Evolutionary conservation across 1,284 basidiomycete species (phyloP).

Genomic region (Ganoderma multipileum): DNA sequence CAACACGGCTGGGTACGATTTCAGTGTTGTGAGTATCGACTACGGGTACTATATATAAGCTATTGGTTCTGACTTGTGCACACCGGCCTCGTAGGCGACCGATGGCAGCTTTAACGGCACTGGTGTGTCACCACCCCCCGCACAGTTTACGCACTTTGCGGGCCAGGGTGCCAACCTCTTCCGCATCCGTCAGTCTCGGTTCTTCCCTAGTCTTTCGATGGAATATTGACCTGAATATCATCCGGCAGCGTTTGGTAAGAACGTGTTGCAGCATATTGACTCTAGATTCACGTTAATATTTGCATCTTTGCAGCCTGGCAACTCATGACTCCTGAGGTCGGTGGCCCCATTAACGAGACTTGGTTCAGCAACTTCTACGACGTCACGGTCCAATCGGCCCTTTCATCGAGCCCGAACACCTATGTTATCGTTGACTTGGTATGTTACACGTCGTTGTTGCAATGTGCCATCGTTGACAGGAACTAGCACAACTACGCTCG

Average conservation of each 20-base stretch:
- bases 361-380: slow-evolving; percentile 55
- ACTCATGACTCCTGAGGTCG: slow-evolving; percentile 55
- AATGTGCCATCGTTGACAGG: not conserved
- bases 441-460: slow-evolving; percentile 2
- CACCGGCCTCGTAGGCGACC: slow-evolving; percentile 37
- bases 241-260: slow-evolving; percentile 40
- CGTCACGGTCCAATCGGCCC: slow-evolving; percentile 54
- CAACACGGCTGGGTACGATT: slow-evolving; percentile 47
- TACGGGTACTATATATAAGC: not conserved
- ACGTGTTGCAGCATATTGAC: not conserved
- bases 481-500: slow-evolving; percentile 57
- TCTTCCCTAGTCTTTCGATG: too few relatives aligned
- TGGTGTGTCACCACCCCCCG: slow-evolving; percentile 43
- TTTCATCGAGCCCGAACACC: slow-evolving; percentile 47
- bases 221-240: not conserved
- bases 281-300: not conserved
- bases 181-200: slow-evolving; percentile 47
- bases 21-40: slow-evolving; percentile 39
- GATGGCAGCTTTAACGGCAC: slow-evolving; percentile 52
- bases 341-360: slow-evolving; percentile 50
- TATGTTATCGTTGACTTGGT: slow-evolving; percentile 61
- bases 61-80: not conserved
- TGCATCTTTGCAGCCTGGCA: slow-evolving; percentile 50
- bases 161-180: slow-evolving; percentile 53
- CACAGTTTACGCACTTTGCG: slow-evolving; percentile 53